phyloP scores from a whole-genome alignment of 805 yeast species.

The Cyberlindnera samutprakarnensis region DNA sequence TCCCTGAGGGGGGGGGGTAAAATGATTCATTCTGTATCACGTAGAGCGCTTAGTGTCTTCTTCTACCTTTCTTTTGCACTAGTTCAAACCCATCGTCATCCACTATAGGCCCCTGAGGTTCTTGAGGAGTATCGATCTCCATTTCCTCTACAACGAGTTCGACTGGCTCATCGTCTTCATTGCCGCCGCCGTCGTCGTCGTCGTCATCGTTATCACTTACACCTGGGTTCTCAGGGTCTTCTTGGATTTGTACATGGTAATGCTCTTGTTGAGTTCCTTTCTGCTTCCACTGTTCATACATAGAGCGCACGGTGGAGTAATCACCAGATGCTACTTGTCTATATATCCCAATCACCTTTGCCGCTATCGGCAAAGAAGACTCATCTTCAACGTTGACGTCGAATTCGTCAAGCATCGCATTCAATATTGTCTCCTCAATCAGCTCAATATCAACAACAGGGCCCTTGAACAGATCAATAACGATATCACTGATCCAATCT shows the following conservation, averaged over 20 bases:
- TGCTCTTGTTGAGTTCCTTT: slow-evolving; percentile 34
- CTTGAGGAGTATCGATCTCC: slow-evolving; percentile 29
- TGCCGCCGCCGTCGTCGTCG: slow-evolving; percentile 26
- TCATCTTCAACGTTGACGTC: slow-evolving; percentile 86
- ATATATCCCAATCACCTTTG: slow-evolving; percentile 56
- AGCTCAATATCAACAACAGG: slow-evolving; percentile 66
- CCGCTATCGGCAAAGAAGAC: slow-evolving; percentile 70
- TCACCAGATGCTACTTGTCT: slow-evolving; percentile 49
- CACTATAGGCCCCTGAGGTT: slow-evolving; percentile 51
- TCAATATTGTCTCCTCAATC: slow-evolving; percentile 76
- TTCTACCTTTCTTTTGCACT: slow-evolving; percentile 68
- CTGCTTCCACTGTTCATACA: slow-evolving; percentile 53
- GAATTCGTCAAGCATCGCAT: slow-evolving; percentile 94
- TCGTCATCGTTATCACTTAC: slow-evolving; percentile 41
- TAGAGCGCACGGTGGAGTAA: slow-evolving; percentile 46
- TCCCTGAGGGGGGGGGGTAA: no score
- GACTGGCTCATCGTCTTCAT: slow-evolving; percentile 19
- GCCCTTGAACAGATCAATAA: slow-evolving; percentile 69
- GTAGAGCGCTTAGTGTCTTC: slow-evolving; percentile 19
- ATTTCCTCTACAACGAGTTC: no score
- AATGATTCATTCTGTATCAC: no score
- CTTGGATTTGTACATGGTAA: slow-evolving; percentile 38
- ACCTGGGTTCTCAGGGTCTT: slow-evolving; percentile 60
- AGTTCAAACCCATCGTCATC: slow-evolving; percentile 95
- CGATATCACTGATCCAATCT: slow-evolving; percentile 86